phyloP scores from a whole-genome alignment of 2,329 filamentous ascomycete genomes.

The Neofusicoccum laricinum region DNA sequence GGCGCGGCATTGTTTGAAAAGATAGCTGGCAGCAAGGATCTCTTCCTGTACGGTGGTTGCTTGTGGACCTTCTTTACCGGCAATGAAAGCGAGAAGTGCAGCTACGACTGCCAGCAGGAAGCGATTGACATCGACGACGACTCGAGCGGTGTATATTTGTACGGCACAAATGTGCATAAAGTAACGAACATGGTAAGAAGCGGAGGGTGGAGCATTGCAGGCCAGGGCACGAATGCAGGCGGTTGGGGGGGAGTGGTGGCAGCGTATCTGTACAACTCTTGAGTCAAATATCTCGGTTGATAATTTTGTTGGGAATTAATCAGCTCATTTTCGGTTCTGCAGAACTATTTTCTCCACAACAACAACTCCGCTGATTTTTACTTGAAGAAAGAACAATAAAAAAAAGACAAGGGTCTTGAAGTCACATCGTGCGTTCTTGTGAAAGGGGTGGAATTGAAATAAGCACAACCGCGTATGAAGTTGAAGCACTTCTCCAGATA shows the following conservation, averaged over 20 bases:
- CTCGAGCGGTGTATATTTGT: background rate
- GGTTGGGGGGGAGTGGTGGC: constrained; percentile 17
- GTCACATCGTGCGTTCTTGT: too few relatives aligned
- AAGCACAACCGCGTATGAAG: too few relatives aligned
- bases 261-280: constrained; percentile 15
- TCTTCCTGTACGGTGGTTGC: constrained; percentile 15
- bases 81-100: background rate
- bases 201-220: background rate
- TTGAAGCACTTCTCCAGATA: too few relatives aligned
- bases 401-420: too few relatives aligned
- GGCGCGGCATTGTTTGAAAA: constrained; percentile 14
- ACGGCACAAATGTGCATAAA: constrained; percentile 14
- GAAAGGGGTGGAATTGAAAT: too few relatives aligned
- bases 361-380: too few relatives aligned
- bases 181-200: constrained; percentile 7
- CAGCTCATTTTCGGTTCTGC: background rate
- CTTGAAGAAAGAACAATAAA: too few relatives aligned
- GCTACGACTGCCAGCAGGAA: constrained; percentile 2
- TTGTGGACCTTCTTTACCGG: constrained; percentile 15
- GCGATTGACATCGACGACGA: background rate
- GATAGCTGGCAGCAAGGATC: background rate
- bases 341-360: background rate
- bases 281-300: background rate
- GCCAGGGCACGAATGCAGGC: background rate
- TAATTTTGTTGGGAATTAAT: constrained; percentile 4